Percentiles rank a stretch among this genome's conserved stretches.
These are phyloP conservation scores for Phanerodontia chrysosporium DNA, from an alignment of 768 basidiomycete genomes.

Conservation along the genomic window DNA sequence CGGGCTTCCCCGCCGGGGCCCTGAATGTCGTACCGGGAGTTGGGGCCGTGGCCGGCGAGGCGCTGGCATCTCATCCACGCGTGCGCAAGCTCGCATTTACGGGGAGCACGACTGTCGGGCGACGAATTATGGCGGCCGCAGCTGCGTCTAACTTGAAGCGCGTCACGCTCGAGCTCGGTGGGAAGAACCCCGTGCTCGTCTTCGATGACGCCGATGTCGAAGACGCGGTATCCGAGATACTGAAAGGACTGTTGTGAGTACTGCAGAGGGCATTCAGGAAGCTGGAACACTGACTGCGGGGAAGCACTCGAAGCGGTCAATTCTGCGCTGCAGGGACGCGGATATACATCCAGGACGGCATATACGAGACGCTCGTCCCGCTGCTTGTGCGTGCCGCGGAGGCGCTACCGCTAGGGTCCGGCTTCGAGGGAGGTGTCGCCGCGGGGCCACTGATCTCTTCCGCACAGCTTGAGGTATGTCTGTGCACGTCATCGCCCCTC, in stretches of 20 bases:
- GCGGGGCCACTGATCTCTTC: slow-evolving; percentile 46
- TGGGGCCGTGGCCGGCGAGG: slow-evolving; percentile 64
- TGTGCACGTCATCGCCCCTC: slow-evolving; percentile 3
- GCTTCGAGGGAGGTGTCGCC: slow-evolving; percentile 35
- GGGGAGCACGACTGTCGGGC: slow-evolving; percentile 76
- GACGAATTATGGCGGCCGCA: slow-evolving; percentile 74
- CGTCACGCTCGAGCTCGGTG: slow-evolving; percentile 81
- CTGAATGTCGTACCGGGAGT: slow-evolving; percentile 77
- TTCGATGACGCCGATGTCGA: slow-evolving; percentile 72
- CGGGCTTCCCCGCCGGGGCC: slow-evolving; percentile 72
- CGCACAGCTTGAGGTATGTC: slow-evolving; percentile 38
- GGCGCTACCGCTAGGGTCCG: slow-evolving; percentile 35
- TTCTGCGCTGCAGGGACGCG: slow-evolving; percentile 50
- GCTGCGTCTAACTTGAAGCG: slow-evolving; percentile 80
- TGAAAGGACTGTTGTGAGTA: slow-evolving; percentile 66
- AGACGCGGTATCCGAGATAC: slow-evolving; percentile 66
- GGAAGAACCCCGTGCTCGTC: slow-evolving; percentile 67
- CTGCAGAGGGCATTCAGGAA: neutral
- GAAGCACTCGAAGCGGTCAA: slow-evolving; percentile 26
- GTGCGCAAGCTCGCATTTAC: slow-evolving; percentile 79
- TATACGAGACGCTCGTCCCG: slow-evolving; percentile 57
- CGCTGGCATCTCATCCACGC: slow-evolving; percentile 57
- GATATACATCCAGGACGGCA: slow-evolving; percentile 50
- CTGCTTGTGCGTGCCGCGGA: slow-evolving; percentile 36
- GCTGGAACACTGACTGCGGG: neutral